Evolutionary conservation across 78 protist genomes (phyloP), one percentile per base, ranked within the genome.

Genomic region (Dictyostelium discoideum): DNA sequence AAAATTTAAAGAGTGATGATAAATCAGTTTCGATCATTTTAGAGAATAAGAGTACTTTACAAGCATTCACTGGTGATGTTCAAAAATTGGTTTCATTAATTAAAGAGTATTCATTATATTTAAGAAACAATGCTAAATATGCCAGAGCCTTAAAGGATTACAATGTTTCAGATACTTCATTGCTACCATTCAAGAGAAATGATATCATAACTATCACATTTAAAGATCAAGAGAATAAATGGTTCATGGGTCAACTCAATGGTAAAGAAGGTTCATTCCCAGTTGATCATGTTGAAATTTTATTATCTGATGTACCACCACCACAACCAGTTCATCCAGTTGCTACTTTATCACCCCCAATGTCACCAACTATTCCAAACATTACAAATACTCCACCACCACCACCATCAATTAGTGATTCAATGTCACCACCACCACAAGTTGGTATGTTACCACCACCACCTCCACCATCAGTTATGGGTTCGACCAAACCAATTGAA

Each of bases 211-310:
- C 89, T n/a, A 90, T 90, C 22, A 37, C 40, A 18, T 26, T 69
- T 65, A 90, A 90, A 37, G 95, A 90, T 63, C 88, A 80, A 63
- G 95, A 90, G 11, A 90, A 90, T 86, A 90, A 90, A 73, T 90
- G 94, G 95, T 90, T 50, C 63, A 82, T 90, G 72, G 95, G 95
- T 83, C 11, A 60, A 10, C 79, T 90, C 32, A 83, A 82, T 82
- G 88, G 88, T n/a, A 72, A 9, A 39, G 95, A 90, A 73, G 95
- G 95, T 83, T 90, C 95, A n/a, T 90, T 90, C 95, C 95, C 95
- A 82, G 95, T 90, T 0, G 95, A 90, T 54, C 88, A 90, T 82
- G 95, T 90, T 39, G 95, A 90, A 20, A 90, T 90, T 7, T 42
- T 90, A 22, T 72, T 90, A 57, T 37, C 85, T 6, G 95, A 90